Conservation (phyloP, 106 monocot genomes). For the Dendrobium chrysotoxum region DNA sequence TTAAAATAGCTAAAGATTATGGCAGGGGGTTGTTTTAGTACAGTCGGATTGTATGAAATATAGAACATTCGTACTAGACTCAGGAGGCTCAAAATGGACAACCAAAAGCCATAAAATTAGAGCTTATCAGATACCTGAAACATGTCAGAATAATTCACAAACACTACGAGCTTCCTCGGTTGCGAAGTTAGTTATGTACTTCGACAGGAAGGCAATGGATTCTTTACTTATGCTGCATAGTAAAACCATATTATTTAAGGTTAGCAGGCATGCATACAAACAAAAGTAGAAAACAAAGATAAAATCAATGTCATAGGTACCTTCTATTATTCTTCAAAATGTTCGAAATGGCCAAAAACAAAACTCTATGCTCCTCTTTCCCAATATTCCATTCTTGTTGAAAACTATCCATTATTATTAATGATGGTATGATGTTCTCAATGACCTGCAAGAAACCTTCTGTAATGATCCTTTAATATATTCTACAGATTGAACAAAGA, state of each 20-base stretch:
- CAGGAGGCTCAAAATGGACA: too few species aligned
- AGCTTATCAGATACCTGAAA: slow-evolving; percentile 55
- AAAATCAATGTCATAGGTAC: slow-evolving; percentile 17
- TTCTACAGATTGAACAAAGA: slow-evolving; percentile 32
- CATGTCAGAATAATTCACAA: slow-evolving; percentile 60
- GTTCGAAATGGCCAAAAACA: slow-evolving; percentile 69
- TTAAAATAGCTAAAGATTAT: too few species aligned
- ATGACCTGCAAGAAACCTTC: slow-evolving; percentile 55
- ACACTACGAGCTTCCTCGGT: slow-evolving; percentile 64
- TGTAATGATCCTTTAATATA: slow-evolving; percentile 66
- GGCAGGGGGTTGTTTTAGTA: too few species aligned
- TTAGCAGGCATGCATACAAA: too few species aligned
- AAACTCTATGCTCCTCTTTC: slow-evolving; percentile 62
- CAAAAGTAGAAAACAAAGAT: background rate
- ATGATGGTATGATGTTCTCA: slow-evolving; percentile 70
- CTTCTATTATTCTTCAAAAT: slow-evolving; percentile 91
- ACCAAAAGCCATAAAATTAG: too few species aligned
- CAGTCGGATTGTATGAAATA: too few species aligned
- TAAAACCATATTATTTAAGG: too few species aligned
- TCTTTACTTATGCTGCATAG: slow-evolving; percentile 69
- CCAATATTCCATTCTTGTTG: slow-evolving; percentile 77
- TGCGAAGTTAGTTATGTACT: slow-evolving; percentile 76
- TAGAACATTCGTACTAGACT: too few species aligned
- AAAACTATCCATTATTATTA: slow-evolving; percentile 77
- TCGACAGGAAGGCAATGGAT: slow-evolving; percentile 58